These are phyloP conservation scores for Sclerotinia subarctica DNA, from an alignment of 2,329 filamentous ascomycete genomes.

Conservation along the genomic window DNA sequence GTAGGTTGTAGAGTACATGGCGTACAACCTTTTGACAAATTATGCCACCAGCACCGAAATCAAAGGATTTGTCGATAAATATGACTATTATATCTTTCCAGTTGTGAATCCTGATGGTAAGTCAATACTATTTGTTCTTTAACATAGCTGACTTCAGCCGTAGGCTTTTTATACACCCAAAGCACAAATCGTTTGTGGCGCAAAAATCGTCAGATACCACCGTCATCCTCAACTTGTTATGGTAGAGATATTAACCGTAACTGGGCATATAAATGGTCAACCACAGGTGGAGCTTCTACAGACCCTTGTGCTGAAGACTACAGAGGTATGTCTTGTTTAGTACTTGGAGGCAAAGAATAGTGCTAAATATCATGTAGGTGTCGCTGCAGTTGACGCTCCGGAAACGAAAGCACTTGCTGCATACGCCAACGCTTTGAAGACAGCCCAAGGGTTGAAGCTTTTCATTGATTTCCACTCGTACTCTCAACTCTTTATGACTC, in stretches of 20 bases:
- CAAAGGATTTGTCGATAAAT: conserved; percentile 52
- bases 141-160: background rate
- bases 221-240: conserved; percentile 42
- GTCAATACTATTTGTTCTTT: conserved; percentile 13
- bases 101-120: conserved; percentile 59
- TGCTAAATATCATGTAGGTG: conserved; percentile 35
- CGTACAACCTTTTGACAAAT: conserved; percentile 47
- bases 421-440: conserved; percentile 45
- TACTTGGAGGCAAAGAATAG: background rate
- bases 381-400: conserved; percentile 45
- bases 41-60: conserved; percentile 44
- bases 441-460: conserved; percentile 51
- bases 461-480: conserved; percentile 67
- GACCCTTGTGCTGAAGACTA: conserved; percentile 52
- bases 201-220: conserved; percentile 52
- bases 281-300: conserved; percentile 47
- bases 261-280: conserved; percentile 51
- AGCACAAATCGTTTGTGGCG: conserved; percentile 58
- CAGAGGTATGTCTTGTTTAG: conserved; percentile 34
- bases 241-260: conserved; percentile 59
- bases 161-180: conserved; percentile 58
- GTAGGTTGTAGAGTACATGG: conserved; percentile 49
- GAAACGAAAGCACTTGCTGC: conserved; percentile 51
- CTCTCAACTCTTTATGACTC: conserved; percentile 56
- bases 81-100: conserved; percentile 65